Evolutionary conservation across 75 land plant species (phyloP).

Genomic region (Cunninghamia lanceolata): DNA sequence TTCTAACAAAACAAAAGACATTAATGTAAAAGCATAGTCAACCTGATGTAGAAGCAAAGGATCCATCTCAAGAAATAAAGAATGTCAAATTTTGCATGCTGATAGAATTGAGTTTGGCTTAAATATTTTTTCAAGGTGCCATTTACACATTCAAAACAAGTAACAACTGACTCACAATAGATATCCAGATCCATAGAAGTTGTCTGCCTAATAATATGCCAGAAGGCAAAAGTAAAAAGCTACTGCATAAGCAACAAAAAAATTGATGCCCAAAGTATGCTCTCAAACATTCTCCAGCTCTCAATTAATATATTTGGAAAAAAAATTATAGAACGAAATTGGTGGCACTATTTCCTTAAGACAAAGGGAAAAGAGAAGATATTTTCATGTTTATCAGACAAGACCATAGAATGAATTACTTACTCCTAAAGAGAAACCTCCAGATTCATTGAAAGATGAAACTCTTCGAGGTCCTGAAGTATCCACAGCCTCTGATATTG

Average conservation of each 20-base stretch:
- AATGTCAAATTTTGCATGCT: background rate
- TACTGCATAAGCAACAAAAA: background rate
- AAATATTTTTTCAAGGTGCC: background rate
- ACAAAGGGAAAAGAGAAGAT: background rate
- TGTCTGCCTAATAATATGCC: background rate
- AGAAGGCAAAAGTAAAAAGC: background rate
- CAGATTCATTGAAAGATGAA: conserved; percentile 42
- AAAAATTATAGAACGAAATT: background rate
- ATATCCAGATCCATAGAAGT: background rate
- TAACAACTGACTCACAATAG: background rate
- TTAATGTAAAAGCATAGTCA: background rate
- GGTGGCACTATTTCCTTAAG: too few species aligned
- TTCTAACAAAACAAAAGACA: background rate
- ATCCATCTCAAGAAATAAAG: background rate
- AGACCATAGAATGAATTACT: conserved; percentile 10
- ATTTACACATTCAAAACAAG: background rate
- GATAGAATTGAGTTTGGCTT: background rate
- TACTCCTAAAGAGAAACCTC: conserved; percentile 82
- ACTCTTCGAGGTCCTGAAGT: conserved; percentile 24
- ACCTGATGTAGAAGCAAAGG: background rate
- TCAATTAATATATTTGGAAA: background rate
- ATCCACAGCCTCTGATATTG: conserved; percentile 35
- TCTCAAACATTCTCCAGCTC: background rate
- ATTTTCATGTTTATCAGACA: background rate
- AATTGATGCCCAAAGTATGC: background rate